Conservation (phyloP, 2,329 filamentous ascomycete species). For the Aspergillus pseudonomiae region DNA sequence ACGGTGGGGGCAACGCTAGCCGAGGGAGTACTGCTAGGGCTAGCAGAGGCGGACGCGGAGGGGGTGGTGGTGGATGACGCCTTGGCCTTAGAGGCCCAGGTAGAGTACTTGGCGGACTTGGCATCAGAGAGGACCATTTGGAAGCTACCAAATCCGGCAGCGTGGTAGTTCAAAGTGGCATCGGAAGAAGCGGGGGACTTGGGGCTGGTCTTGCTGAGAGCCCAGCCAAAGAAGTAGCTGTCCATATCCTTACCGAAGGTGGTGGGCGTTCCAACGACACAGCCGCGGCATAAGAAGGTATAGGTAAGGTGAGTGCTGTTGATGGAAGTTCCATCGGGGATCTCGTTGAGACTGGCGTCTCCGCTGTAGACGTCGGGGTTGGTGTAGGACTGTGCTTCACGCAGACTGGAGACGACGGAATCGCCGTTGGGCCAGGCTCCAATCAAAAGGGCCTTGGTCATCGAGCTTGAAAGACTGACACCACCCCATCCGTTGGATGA, state of each 20-base stretch:
- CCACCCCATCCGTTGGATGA: constrained; percentile 23
- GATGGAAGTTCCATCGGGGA: constrained; percentile 18
- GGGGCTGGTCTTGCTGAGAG: constrained; percentile 19
- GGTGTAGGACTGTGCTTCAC: constrained; percentile 16
- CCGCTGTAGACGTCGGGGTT: constrained; percentile 17
- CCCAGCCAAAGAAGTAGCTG: constrained; percentile 22
- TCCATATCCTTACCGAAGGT: constrained; percentile 17
- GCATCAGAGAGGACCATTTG: constrained; percentile 18
- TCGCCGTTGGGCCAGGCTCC: constrained; percentile 22
- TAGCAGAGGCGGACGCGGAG: constrained; percentile 7
- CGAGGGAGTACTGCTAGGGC: constrained; percentile 11
- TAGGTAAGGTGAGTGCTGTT: constrained; percentile 25
- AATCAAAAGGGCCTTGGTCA: constrained; percentile 20
- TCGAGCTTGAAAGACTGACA: constrained; percentile 20
- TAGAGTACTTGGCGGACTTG: constrained; percentile 21
- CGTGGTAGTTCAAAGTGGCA: constrained; percentile 19
- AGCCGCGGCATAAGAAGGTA: constrained; percentile 22
- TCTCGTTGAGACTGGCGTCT: constrained; percentile 17
- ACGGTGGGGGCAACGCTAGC: constrained; percentile 17
- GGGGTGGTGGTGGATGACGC: constrained; percentile 8
- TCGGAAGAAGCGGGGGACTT: constrained; percentile 17
- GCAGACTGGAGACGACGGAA: constrained; percentile 15
- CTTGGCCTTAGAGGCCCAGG: constrained; percentile 21
- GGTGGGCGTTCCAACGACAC: constrained; percentile 18
- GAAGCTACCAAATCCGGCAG: constrained; percentile 20